phyloP scores from a whole-genome alignment of 1,284 basidiomycete genomes.

The Hymenochaete sp. region DNA sequence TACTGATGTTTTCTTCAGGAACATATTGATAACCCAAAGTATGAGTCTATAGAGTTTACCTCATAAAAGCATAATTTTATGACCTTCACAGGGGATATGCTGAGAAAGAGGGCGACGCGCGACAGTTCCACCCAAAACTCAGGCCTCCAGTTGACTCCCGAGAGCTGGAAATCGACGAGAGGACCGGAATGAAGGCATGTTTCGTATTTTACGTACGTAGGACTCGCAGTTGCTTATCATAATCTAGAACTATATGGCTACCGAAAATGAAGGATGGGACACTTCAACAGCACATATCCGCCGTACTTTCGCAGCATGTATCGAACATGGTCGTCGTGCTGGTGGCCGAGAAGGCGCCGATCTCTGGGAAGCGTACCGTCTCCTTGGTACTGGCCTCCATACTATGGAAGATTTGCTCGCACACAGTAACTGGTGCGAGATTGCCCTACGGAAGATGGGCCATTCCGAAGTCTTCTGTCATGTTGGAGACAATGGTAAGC shows the following conservation, averaged over 20 bases:
- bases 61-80: constrained; percentile 4
- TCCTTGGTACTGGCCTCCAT: constrained; percentile 64
- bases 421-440: constrained; percentile 76
- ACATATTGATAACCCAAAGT: constrained; percentile 74
- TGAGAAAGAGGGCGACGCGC: constrained; percentile 66
- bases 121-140: constrained; percentile 57
- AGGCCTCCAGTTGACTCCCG: constrained; percentile 63
- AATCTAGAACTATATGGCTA: constrained; percentile 47
- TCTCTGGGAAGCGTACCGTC: constrained; percentile 64
- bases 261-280: constrained; percentile 63
- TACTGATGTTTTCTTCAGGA: constrained; percentile 33
- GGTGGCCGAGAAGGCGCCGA: constrained; percentile 46
- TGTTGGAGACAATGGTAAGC: constrained; percentile 65
- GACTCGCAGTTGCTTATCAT: constrained; percentile 21
- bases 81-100: constrained; percentile 49
- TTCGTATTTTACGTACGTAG: background rate
- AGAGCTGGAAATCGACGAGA: constrained; percentile 73
- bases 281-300: constrained; percentile 74
- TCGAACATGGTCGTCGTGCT: constrained; percentile 49
- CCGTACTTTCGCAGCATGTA: constrained; percentile 56
- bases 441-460: constrained; percentile 65
- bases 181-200: constrained; percentile 79
- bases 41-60: constrained; percentile 16
- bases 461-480: constrained; percentile 74
- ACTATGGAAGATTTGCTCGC: constrained; percentile 73